Evolutionary conservation across 179 eudicot species (phyloP), one percentile per base, ranked within the genome.

Genomic region (Silene vulgaris): DNA sequence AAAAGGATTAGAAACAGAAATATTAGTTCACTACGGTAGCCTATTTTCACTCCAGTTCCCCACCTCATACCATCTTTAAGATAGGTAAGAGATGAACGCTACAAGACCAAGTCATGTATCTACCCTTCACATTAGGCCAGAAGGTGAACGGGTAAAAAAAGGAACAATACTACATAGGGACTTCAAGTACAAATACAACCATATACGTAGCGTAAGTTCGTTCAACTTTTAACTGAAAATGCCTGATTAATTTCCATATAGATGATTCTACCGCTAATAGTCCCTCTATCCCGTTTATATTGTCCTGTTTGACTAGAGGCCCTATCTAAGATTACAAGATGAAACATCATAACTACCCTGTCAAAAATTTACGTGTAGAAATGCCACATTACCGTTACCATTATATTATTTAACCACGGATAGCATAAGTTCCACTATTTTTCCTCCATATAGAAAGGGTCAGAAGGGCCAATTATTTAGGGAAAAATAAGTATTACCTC

Each of bases 401-500:
- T 50, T 50, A 50, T 50, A 14, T 13, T 50, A 50, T 37, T 37
- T 37, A 37, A 8, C 45, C 1, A 37, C 9, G 45, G 45, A 37
- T 37, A 37, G 45, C 7, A 37, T 8, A 37, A 37, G 45, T 8
- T 37, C 37, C 45, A 37, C 45, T 37, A 37, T 37, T 37, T 37
- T 37, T 7, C 45, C 45, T 37, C 45, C 12, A 40, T 40, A 40
- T 40, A 40, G 48, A 40, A 40, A 40, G 48, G 11, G 48, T 40
- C 17, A 13, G 14, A 52, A 13, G 17, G 17, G 59, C 59, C 59
- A 14, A 16, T 13, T 52, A 52, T 52, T 52, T 50, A 3, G 19
- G 59, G 40, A 64, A 12, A 5, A 14, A 52, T 14, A 40, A 0
- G 37, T 32, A 70, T 8, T 76, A 89, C 97, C 97, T 93, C 98